Evolutionary conservation across 768 basidiomycete species (phyloP), one percentile per base, ranked within the genome.

Genomic region (Mycena vulgaris): DNA sequence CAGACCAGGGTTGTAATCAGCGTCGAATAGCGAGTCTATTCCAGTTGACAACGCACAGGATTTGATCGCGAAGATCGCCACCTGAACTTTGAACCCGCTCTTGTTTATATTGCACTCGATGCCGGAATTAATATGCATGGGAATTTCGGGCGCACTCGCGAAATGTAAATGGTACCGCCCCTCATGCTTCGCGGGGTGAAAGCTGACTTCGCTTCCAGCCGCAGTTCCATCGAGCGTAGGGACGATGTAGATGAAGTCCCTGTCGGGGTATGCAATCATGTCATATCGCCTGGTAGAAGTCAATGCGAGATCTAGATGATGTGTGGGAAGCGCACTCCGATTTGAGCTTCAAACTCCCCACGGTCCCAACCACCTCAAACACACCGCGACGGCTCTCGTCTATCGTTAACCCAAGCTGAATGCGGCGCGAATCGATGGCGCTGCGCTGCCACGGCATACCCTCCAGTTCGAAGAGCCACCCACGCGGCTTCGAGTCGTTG

Each of bases 21-120:
- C n/a, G n/a, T n/a, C n/a, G n/a, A n/a, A n/a, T n/a, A n/a, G n/a
- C n/a, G n/a, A n/a, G n/a, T n/a, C n/a, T n/a, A n/a, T n/a, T n/a
- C n/a, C n/a, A n/a, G n/a, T n/a, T n/a, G n/a, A n/a, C n/a, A n/a
- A 37, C 35, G 35, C 14, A 37, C 35, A 37, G 48, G n/a, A n/a
- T n/a, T 49, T 7, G 48, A 49, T 23, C 25, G 48, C 23, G 48
- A 49, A 49, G 25, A 49, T 25, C 25, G 9, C 48, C 48, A 49
- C n/a, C 23, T 49, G 48, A 5, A 23, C 48, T 49, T 49, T 49
- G 48, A 49, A 49, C n/a, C 48, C 48, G 8, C n/a, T 49, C 25
- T 49, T 49, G 48, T 53, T 53, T 16, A 53, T 30, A 53, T 53
- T 53, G 52, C 52, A 53, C 25, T 53, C 52, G 30, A 53, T 53